Evolutionary conservation across 1,139 yeast species (phyloP), one percentile per base, ranked within the genome.

Genomic region (Saccharomycopsis hybrid): DNA sequence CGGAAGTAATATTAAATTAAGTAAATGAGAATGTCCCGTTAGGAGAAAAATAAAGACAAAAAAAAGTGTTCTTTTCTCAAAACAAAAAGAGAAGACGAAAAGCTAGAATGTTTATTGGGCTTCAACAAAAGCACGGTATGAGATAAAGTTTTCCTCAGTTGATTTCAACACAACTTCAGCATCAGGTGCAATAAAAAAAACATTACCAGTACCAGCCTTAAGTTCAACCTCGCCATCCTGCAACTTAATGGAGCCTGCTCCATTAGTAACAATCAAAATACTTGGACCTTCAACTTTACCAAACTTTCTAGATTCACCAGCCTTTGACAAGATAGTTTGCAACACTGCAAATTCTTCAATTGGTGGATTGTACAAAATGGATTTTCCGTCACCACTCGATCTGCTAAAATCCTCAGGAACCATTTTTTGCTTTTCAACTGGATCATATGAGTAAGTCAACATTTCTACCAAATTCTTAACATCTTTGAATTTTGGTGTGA

Each of bases 401-500:
- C 82, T 79, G 43, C 74, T 67, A 63, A 86, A 89, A 7, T 71
- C 58, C 59, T 71, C 69, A 35, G 87, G 79, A 47, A 79, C 78
- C 95, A 90, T 87, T 69, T 88, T 89, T 71, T 94, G 98, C 63
- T 88, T 88, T 58, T 82, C 88, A 41, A 90, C 96, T 29, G 95
- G 82, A 49, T 86, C 95, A 61, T 85, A 85, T 38, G 87, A 76
- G 67, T 90, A 92, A 3, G 97, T 90, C 66, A 92, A 78, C 95
- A 87, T 88, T 49, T 77, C 80, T 39, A 92, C 97, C 64, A 92
- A 77, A 63, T 85, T 87, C 57, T 82, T 70, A 52, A 92, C 97
- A 66, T 94, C 98, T 70, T 90, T 92, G 72, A 90, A 92, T 69
- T 94, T 92, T 54, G 98, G 98, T 11, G 98, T 92, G 73, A 92